Evolutionary conservation across 345 rosid genomes (phyloP).

Genomic region (Euphorbia lathyris): DNA sequence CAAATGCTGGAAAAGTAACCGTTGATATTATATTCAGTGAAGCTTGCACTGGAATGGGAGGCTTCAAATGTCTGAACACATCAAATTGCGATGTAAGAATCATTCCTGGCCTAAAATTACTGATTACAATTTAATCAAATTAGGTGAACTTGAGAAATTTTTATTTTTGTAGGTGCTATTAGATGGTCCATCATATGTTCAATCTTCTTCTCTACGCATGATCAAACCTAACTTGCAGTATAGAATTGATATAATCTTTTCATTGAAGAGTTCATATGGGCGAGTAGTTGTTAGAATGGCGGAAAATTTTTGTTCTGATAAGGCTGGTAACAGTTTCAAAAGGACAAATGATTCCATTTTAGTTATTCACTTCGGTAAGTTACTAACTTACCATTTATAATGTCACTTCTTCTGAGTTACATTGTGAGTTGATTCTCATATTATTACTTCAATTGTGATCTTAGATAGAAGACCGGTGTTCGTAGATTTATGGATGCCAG

Average conservation of each 20-base stretch:
- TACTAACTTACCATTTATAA: slow-evolving; percentile 18
- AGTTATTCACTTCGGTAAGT: slow-evolving; percentile 47
- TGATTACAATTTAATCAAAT: neutral
- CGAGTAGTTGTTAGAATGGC: slow-evolving; percentile 38
- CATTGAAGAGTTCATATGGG: slow-evolving; percentile 22
- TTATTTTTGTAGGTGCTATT: slow-evolving; percentile 32
- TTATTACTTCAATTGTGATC: slow-evolving; percentile 12
- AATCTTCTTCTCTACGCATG: slow-evolving; percentile 31
- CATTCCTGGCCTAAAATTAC: neutral
- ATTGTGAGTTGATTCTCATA: slow-evolving; percentile 9
- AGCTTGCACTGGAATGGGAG: slow-evolving; percentile 44
- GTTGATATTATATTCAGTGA: slow-evolving; percentile 43
- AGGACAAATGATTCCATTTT: slow-evolving; percentile 40
- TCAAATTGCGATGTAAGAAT: slow-evolving; percentile 48
- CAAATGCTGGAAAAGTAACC: slow-evolving; percentile 35
- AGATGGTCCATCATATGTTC: slow-evolving; percentile 38
- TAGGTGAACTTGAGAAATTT: neutral
- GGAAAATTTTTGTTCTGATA: slow-evolving; percentile 39
- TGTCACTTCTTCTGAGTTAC: slow-evolving; percentile 2
- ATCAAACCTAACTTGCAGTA: slow-evolving; percentile 34
- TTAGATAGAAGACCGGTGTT: slow-evolving; percentile 52
- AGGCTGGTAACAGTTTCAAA: slow-evolving; percentile 44
- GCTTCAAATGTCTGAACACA: slow-evolving; percentile 49
- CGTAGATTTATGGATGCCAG: slow-evolving; percentile 47
- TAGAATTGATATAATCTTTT: slow-evolving; percentile 29